Evolutionary conservation across 2,329 filamentous ascomycete genomes (phyloP).

Genomic region (Beauveria scarabaeidicola): DNA sequence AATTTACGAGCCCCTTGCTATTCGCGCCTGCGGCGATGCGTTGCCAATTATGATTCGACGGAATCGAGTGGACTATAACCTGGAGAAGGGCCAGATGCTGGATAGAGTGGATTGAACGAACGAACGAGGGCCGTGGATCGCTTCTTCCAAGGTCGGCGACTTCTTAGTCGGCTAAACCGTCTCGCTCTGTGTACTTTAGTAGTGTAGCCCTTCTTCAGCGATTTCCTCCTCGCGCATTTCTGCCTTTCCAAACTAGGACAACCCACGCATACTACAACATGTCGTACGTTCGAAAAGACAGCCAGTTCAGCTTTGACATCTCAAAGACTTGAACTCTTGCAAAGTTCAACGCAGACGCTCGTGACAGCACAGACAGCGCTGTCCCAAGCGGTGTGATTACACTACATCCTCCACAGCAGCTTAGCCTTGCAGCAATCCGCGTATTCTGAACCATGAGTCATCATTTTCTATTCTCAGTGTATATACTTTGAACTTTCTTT

Average conservation of each 20-base stretch:
- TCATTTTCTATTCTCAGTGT: not conserved
- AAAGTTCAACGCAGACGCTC: not conserved
- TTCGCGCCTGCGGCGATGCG: too few species aligned
- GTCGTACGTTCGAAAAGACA: too few species aligned
- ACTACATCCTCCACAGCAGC: not conserved
- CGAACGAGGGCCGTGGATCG: too few species aligned
- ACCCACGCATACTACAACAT: not conserved
- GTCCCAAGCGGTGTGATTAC: not conserved
- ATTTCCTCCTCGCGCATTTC: not conserved
- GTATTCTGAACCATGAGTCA: not conserved
- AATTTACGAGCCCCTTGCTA: too few species aligned
- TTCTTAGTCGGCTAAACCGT: not conserved
- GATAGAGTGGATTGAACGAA: too few species aligned
- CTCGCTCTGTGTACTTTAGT: too few species aligned
- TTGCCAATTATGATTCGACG: too few species aligned
- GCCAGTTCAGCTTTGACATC: not conserved
- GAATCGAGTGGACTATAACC: too few species aligned
- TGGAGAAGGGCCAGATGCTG: too few species aligned
- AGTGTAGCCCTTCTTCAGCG: too few species aligned
- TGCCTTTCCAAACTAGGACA: not conserved
- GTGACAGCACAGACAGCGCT: too few species aligned
- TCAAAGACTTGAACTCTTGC: not conserved
- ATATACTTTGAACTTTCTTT: not conserved
- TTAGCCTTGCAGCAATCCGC: not conserved
- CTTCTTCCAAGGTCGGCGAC: not conserved